Evolutionary conservation across 306 rosid species (phyloP).

Genomic region (Begonia fuchsioides): DNA sequence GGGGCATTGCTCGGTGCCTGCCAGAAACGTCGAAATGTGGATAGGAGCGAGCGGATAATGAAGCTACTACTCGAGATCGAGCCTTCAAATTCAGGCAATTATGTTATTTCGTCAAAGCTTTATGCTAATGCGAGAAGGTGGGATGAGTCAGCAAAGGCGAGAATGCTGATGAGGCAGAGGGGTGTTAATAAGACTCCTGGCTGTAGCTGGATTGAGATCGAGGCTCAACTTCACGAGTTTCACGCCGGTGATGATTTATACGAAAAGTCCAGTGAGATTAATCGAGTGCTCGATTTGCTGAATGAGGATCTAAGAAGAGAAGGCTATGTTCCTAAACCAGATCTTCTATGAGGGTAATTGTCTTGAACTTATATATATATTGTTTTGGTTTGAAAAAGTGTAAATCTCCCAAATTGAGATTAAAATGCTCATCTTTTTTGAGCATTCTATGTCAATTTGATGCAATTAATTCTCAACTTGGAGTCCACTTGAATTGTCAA

Average conservation of each 20-base stretch:
- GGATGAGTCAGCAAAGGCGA: slow-evolving; percentile 88
- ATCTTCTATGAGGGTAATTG: not conserved
- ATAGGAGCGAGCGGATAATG: slow-evolving; percentile 49
- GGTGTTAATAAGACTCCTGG: slow-evolving; percentile 90
- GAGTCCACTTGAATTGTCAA: too few species aligned
- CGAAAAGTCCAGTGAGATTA: slow-evolving; percentile 18
- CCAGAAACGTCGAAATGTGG: slow-evolving; percentile 46
- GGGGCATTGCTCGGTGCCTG: slow-evolving; percentile 91
- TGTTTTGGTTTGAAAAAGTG: too few species aligned
- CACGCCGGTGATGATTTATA: slow-evolving; percentile 53
- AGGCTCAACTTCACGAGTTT: slow-evolving; percentile 60
- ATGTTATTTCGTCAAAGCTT: slow-evolving; percentile 66
- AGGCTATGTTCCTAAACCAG: slow-evolving; percentile 55
- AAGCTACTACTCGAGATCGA: slow-evolving; percentile 62
- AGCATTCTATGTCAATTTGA: too few species aligned
- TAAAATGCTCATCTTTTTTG: too few species aligned
- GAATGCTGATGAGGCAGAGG: slow-evolving; percentile 65
- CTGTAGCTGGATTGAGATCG: slow-evolving; percentile 84
- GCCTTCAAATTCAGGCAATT: slow-evolving; percentile 83
- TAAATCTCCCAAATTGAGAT: too few species aligned
- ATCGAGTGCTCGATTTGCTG: slow-evolving; percentile 31
- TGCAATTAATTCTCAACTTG: too few species aligned
- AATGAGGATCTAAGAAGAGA: slow-evolving; percentile 52
- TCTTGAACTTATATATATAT: too few species aligned
- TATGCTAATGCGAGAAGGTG: slow-evolving; percentile 53